Conservation (phyloP, 1,284 basidiomycete species). For the Cutaneotrichosporon sp. region DNA sequence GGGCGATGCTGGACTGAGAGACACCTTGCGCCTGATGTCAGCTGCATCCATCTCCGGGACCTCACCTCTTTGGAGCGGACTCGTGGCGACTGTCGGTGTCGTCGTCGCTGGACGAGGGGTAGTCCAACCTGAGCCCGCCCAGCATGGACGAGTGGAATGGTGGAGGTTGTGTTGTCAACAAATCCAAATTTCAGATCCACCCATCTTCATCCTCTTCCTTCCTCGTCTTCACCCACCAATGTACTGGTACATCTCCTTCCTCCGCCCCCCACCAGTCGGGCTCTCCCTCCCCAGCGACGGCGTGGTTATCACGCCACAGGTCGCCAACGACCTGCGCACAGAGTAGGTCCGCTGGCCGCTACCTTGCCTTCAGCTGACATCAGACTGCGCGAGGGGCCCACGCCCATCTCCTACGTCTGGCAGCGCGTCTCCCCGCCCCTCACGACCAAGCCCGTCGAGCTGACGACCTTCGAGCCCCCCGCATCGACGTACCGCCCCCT, state of each 20-base stretch:
- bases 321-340: slow-evolving; percentile 54
- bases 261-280: slow-evolving; percentile 49
- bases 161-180: slow-evolving; percentile 4
- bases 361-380: not conserved
- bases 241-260: slow-evolving; percentile 55
- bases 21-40: slow-evolving; percentile 7
- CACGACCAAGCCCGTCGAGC: slow-evolving; percentile 55
- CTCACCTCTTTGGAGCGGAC: slow-evolving; percentile 7
- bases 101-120: slow-evolving; percentile 6
- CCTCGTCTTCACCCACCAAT: no score
- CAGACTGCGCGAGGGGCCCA: slow-evolving; percentile 38
- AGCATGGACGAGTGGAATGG: no score
- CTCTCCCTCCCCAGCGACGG: slow-evolving; percentile 25
- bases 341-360: slow-evolving; percentile 49
- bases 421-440: slow-evolving; percentile 29
- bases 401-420: slow-evolving; percentile 45
- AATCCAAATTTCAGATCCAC: slow-evolving; percentile 8
- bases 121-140: not conserved
- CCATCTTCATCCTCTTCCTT: no score
- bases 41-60: not conserved
- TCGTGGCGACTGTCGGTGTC: no score
- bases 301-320: slow-evolving; percentile 51
- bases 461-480: slow-evolving; percentile 67
- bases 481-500: slow-evolving; percentile 71
- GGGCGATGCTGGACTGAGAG: not conserved